Percentiles rank a stretch among this genome's conserved stretches.
These are phyloP conservation scores for Geotrichum candidum DNA, from an alignment of 1,139 yeast genomes.

Conservation along the genomic window DNA sequence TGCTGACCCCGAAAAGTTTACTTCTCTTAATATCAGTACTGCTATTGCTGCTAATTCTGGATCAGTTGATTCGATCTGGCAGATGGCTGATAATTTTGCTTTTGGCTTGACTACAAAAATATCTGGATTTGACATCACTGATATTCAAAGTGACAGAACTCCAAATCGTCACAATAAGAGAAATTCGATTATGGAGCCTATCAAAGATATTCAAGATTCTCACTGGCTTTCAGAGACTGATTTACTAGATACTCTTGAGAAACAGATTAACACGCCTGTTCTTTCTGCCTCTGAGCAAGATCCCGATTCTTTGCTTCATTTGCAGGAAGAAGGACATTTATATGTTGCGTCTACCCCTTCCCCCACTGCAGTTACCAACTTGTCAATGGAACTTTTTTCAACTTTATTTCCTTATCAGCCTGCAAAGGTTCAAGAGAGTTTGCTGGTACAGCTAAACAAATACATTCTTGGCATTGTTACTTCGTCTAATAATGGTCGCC, in stretches of 20 bases:
- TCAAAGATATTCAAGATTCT: conserved; percentile 22
- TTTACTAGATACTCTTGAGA: conserved; percentile 24
- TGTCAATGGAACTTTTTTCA: conserved; percentile 71
- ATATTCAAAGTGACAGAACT: conserved; percentile 16
- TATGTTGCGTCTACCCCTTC: conserved; percentile 25
- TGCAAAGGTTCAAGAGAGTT: conserved; percentile 77
- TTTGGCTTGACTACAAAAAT: conserved; percentile 34
- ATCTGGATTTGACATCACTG: conserved; percentile 23
- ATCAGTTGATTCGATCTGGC: conserved; percentile 32
- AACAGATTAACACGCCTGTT: conserved; percentile 23
- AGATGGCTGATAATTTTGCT: conserved; percentile 33
- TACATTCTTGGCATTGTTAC: conserved; percentile 33
- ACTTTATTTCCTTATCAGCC: conserved; percentile 66
- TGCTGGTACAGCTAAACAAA: conserved; percentile 70
- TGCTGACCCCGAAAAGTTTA: conserved; percentile 33
- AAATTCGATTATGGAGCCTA: conserved; percentile 14
- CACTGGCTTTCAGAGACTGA: conserved; percentile 31
- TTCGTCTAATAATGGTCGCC: conserved; percentile 8
- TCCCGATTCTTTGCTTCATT: conserved; percentile 21
- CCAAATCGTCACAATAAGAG: conserved; percentile 12
- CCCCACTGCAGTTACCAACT: conserved; percentile 56
- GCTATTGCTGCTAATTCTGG: conserved; percentile 34
- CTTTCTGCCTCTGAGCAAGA: conserved; percentile 28
- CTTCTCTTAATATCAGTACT: conserved; percentile 30
- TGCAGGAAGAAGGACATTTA: conserved; percentile 12